phyloP scores from a whole-genome alignment of 306 rosid species.

The Fragaria nilgerrensis region DNA sequence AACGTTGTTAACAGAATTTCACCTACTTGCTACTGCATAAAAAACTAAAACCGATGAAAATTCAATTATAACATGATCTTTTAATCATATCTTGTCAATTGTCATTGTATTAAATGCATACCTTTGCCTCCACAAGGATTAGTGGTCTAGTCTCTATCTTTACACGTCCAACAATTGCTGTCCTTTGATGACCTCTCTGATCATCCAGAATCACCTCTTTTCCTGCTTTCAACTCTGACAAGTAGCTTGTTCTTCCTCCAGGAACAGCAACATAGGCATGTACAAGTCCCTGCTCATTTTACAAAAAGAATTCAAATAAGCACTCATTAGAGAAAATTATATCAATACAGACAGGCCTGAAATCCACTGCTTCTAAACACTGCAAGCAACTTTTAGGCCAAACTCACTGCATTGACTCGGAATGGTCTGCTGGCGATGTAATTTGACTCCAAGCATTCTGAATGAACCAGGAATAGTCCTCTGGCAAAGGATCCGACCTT shows the following conservation, averaged over 20 bases:
- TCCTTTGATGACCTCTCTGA: conserved; percentile 68
- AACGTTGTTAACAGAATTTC: neutral
- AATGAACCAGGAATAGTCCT: conserved; percentile 85
- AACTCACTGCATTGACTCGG: conserved; percentile 88
- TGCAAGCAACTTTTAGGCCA: neutral
- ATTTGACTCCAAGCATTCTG: conserved; percentile 92
- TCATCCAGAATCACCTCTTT: conserved; percentile 82
- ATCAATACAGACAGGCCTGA: neutral
- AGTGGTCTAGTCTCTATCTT: conserved; percentile 87
- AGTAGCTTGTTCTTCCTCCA: conserved; percentile 83
- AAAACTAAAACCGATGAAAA: neutral
- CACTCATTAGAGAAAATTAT: neutral
- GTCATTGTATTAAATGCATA: conserved; percentile 3
- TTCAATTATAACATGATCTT: neutral
- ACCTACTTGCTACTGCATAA: neutral
- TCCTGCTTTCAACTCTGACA: conserved; percentile 80
- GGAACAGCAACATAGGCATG: conserved; percentile 85
- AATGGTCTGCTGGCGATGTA: conserved; percentile 94
- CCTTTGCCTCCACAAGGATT: conserved; percentile 90
- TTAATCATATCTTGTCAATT: neutral
- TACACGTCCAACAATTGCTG: conserved; percentile 74
- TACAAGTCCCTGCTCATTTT: conserved; percentile 63
- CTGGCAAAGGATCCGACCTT: conserved; percentile 93
- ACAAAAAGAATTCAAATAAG: neutral
- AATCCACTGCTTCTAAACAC: conserved; percentile 1